Evolutionary conservation across 2,329 filamentous ascomycete species (phyloP).

Genomic region (Neofusicoccum cordaticola): DNA sequence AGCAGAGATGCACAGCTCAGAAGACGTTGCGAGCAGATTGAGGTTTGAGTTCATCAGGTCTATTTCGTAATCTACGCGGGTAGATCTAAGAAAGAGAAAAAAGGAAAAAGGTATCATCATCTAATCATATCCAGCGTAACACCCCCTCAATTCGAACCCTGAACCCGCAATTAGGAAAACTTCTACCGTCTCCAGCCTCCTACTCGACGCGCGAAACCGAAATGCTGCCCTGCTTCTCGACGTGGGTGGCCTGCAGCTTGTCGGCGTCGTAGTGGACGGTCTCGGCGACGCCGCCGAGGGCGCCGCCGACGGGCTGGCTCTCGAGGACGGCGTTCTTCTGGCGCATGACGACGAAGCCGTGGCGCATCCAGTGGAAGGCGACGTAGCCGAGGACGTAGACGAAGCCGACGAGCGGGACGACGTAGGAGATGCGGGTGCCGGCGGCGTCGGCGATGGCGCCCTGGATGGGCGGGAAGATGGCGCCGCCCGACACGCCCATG

Average conservation of each 20-base stretch:
- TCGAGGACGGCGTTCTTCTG: constrained; percentile 28
- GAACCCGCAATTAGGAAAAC: background rate
- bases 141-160: background rate
- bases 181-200: background rate
- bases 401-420: constrained; percentile 46
- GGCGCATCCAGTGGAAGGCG: constrained; percentile 31
- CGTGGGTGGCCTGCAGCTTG: background rate
- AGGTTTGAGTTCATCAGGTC: background rate
- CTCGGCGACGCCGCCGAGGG: constrained; percentile 4
- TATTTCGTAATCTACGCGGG: background rate
- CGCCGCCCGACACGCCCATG: constrained; percentile 37
- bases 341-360: constrained; percentile 31
- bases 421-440: constrained; percentile 42
- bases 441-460: constrained; percentile 40
- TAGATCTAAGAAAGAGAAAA: background rate
- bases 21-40: too few relatives aligned
- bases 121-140: background rate
- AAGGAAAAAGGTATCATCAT: constrained; percentile 1
- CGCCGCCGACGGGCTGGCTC: constrained; percentile 22
- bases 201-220: background rate
- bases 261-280: constrained; percentile 14
- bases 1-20: too few relatives aligned
- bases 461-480: constrained; percentile 35
- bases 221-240: constrained; percentile 1
- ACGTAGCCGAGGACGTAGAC: constrained; percentile 37